phyloP scores from a whole-genome alignment of 441 rosid genomes.

The Populus hybrid region DNA sequence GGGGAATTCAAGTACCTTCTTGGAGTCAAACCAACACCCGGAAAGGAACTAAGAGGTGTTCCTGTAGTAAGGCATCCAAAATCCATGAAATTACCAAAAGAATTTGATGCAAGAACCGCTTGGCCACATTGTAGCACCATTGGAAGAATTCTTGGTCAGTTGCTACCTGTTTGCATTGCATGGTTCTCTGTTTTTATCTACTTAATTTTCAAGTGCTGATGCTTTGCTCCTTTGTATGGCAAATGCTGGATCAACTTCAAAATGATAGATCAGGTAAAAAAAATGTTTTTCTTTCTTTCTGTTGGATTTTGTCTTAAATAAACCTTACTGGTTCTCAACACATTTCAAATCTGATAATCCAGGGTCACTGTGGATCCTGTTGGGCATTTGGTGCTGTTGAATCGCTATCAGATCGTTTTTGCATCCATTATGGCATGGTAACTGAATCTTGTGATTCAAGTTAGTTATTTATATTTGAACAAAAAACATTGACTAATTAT shows the following conservation, averaged over 20 bases:
- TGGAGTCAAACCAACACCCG: conserved; percentile 70
- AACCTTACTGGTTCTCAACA: conserved; percentile 11
- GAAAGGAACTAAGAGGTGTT: conserved; percentile 37
- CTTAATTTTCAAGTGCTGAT: conserved; percentile 24
- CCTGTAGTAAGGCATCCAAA: conserved; percentile 62
- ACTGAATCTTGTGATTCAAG: conserved; percentile 8
- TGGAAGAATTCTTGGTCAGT: conserved; percentile 75
- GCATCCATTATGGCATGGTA: conserved; percentile 80
- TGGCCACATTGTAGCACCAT: conserved; percentile 83
- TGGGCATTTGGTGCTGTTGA: conserved; percentile 99
- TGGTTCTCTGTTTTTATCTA: not conserved
- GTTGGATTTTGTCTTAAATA: not conserved
- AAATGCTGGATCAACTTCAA: conserved; percentile 26
- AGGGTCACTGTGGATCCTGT: conserved; percentile 98
- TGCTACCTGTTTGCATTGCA: not conserved
- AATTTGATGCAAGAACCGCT: conserved; percentile 78
- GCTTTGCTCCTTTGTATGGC: conserved; percentile 23
- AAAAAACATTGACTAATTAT: not conserved
- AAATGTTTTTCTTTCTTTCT: not conserved
- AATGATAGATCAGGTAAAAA: conserved; percentile 61
- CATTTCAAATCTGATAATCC: conserved; percentile 24
- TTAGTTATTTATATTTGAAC: not conserved
- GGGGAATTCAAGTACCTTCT: conserved; percentile 75
- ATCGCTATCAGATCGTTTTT: conserved; percentile 87
- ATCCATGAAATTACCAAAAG: conserved; percentile 57